Percentiles rank a stretch among this genome's conserved stretches.
Conservation (phyloP, 768 basidiomycete genomes). For the Postia placenta region DNA sequence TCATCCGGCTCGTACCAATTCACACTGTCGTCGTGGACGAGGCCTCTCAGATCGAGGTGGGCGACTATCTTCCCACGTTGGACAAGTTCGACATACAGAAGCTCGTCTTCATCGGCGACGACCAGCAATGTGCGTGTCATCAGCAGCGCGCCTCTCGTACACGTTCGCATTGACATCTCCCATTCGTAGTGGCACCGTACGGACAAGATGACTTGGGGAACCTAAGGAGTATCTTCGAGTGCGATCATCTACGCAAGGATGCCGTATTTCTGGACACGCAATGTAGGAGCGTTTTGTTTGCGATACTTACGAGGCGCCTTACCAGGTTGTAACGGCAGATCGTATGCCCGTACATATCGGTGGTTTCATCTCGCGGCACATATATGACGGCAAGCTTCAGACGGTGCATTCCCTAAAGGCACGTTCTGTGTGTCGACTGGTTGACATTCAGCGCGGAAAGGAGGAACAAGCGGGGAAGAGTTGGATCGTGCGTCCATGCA, state of each 20-base stretch:
- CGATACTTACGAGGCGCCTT: too few relatives aligned
- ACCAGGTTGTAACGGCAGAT: too few relatives aligned
- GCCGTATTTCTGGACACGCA: slow-evolving; percentile 28
- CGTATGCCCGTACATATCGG: slow-evolving; percentile 29
- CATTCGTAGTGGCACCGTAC: slow-evolving; percentile 27
- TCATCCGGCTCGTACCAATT: slow-evolving; percentile 27
- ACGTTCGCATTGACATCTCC: not conserved
- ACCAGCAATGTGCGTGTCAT: slow-evolving; percentile 25
- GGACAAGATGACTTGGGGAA: slow-evolving; percentile 24
- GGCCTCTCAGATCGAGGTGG: slow-evolving; percentile 40
- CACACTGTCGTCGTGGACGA: slow-evolving; percentile 39
- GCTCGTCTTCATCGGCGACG: slow-evolving; percentile 28
- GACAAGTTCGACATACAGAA: slow-evolving; percentile 15
- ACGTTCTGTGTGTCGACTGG: slow-evolving; percentile 24
- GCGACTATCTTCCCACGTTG: slow-evolving; percentile 32
- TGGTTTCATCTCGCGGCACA: slow-evolving; percentile 26
- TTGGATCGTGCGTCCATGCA: slow-evolving; percentile 28
- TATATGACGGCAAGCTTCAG: slow-evolving; percentile 23
- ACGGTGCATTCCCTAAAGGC: slow-evolving; percentile 14
- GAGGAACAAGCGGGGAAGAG: slow-evolving; percentile 31
- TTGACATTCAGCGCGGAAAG: slow-evolving; percentile 34
- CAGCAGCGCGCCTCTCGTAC: slow-evolving; percentile 1
- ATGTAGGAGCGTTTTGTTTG: slow-evolving; percentile 25
- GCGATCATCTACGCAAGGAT: slow-evolving; percentile 18
- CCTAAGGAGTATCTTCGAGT: slow-evolving; percentile 30